These are phyloP conservation scores for Stylonectria norvegica DNA, from an alignment of 2,329 filamentous ascomycete genomes.

Conservation along the genomic window DNA sequence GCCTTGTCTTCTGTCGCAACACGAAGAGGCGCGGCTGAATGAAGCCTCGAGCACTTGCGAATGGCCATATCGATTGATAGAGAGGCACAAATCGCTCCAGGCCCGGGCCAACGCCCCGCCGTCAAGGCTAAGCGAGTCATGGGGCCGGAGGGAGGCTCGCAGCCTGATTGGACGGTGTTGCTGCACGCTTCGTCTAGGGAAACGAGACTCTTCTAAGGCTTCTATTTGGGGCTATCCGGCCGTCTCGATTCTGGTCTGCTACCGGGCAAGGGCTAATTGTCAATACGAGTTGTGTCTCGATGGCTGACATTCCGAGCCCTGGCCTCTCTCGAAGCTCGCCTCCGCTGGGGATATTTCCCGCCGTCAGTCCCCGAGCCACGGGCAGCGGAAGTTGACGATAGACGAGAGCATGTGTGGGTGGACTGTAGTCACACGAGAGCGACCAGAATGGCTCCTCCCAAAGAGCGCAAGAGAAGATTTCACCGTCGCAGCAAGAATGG, in stretches of 20 bases:
- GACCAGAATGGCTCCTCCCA: slow-evolving; percentile 32
- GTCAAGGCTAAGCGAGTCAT: slow-evolving; percentile 27
- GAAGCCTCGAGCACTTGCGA: slow-evolving; percentile 13
- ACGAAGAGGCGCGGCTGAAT: too few species aligned
- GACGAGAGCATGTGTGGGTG: slow-evolving; percentile 25
- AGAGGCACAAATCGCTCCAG: too few species aligned
- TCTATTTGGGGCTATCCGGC: slow-evolving; percentile 28
- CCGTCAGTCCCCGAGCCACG: slow-evolving; percentile 21
- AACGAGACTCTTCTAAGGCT: slow-evolving; percentile 28
- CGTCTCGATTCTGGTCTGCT: slow-evolving; percentile 24
- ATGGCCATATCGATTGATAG: slow-evolving; percentile 29
- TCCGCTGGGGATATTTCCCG: slow-evolving; percentile 24
- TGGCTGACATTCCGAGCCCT: slow-evolving; percentile 21
- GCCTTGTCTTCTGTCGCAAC: too few species aligned
- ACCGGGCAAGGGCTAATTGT: slow-evolving; percentile 26
- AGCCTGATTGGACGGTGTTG: slow-evolving; percentile 21
- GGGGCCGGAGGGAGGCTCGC: slow-evolving; percentile 18
- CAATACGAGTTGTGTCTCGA: slow-evolving; percentile 27
- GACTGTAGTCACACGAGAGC: slow-evolving; percentile 6
- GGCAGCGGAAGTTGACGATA: slow-evolving; percentile 19
- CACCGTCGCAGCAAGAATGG: slow-evolving; percentile 37
- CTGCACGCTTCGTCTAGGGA: slow-evolving; percentile 28
- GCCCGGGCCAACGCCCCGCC: slow-evolving; percentile 22
- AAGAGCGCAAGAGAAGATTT: slow-evolving; percentile 37
- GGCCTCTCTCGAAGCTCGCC: slow-evolving; percentile 18